Conservation (phyloP, 192 early-diverging fungal species). For the Entomortierella lignicola region DNA sequence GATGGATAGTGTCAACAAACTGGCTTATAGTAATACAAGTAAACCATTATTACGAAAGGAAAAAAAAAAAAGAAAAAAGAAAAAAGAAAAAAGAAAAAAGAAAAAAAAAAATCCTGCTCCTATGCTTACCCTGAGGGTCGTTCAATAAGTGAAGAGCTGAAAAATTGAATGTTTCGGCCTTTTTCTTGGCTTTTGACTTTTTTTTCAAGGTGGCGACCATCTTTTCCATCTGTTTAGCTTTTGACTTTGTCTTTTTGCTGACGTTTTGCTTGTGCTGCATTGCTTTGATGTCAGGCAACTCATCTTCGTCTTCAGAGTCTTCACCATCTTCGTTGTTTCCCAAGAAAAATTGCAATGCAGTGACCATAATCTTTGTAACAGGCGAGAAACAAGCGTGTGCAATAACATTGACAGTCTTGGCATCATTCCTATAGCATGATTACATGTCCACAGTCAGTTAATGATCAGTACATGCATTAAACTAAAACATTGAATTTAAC, state of each 20-base stretch:
- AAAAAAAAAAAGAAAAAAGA: too few species aligned
- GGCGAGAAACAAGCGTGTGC: slow-evolving; percentile 96
- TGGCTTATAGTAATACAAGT: too few species aligned
- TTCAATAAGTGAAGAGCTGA: slow-evolving; percentile 94
- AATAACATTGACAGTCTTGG: slow-evolving; percentile 99
- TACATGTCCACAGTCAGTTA: not conserved
- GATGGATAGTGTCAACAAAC: too few species aligned
- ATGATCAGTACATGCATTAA: not conserved
- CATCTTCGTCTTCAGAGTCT: slow-evolving; percentile 75
- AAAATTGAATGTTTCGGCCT: slow-evolving; percentile 87
- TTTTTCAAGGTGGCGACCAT: slow-evolving; percentile 78
- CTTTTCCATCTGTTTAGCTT: slow-evolving; percentile 80
- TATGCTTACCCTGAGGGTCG: slow-evolving; percentile 85
- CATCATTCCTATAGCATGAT: slow-evolving; percentile 79
- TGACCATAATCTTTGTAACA: slow-evolving; percentile 90
- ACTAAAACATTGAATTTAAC: not conserved
- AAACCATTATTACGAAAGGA: too few species aligned
- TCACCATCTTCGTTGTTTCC: slow-evolving; percentile 80
- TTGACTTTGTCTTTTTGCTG: slow-evolving; percentile 90
- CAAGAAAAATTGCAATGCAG: slow-evolving; percentile 95
- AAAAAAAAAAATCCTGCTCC: not conserved
- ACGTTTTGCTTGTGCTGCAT: slow-evolving; percentile 84
- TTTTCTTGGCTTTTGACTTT: slow-evolving; percentile 72
- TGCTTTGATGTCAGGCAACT: slow-evolving; percentile 72
- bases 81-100: too few species aligned